phyloP scores from a whole-genome alignment of 345 rosid genomes.

The Clausena lansium region DNA sequence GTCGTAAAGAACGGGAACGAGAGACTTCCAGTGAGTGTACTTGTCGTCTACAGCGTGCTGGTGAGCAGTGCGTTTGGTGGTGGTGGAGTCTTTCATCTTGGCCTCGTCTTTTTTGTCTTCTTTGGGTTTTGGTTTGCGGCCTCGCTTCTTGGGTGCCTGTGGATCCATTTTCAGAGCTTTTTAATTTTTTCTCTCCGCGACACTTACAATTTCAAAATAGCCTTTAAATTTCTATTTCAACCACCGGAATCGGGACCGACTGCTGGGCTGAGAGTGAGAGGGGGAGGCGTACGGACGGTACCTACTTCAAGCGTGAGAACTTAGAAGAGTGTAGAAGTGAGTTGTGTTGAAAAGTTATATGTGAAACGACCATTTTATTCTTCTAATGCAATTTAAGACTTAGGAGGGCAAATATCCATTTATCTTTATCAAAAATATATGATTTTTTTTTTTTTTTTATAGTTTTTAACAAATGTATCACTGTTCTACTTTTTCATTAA shows the following conservation, averaged over 20 bases:
- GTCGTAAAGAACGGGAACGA: slow-evolving; percentile 94
- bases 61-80: slow-evolving; percentile 37
- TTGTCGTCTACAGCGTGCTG: slow-evolving; percentile 75
- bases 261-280: too few relatives aligned
- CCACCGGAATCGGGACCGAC: background rate
- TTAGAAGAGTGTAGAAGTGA: too few relatives aligned
- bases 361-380: too few relatives aligned
- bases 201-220: background rate
- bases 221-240: background rate
- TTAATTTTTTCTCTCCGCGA: background rate
- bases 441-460: too few relatives aligned
- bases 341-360: too few relatives aligned
- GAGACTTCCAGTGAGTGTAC: slow-evolving; percentile 92
- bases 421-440: too few relatives aligned
- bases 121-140: slow-evolving; percentile 87
- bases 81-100: slow-evolving; percentile 38
- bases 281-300: too few relatives aligned
- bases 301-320: too few relatives aligned
- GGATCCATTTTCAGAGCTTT: slow-evolving; percentile 29
- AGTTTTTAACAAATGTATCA: too few relatives aligned
- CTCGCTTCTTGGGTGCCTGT: slow-evolving; percentile 70
- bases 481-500: too few relatives aligned
- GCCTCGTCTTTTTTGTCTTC: slow-evolving; percentile 54
- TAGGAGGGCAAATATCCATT: too few relatives aligned
- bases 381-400: too few relatives aligned